Evolutionary conservation across 441 rosid species (phyloP), one percentile per base, ranked within the genome.

Genomic region (Lepidium campestre): DNA sequence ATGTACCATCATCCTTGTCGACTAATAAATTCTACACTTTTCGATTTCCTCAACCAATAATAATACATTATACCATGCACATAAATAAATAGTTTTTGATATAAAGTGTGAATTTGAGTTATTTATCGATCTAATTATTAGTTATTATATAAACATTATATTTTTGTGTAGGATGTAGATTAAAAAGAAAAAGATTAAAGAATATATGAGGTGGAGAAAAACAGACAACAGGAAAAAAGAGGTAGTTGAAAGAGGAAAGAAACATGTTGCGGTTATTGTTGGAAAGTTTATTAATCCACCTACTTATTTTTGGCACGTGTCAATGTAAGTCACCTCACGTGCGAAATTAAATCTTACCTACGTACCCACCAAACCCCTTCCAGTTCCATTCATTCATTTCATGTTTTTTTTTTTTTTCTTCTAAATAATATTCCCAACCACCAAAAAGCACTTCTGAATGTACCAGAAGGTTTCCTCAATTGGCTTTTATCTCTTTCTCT

Each of bases 201-300:
- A 29, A 29, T 6, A 29, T 29, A 44, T 64, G 59, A 57, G 32
- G 71, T 23, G n/a, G 71, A 40, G 47, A 72, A 60, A 57, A 57
- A 64, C 29, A 71, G 56, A 61, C 25, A 54, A 45, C 6, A 39
- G 34, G 32, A 20, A 49, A 62, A 39, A 29, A 7, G 34, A 29
- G 34, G 65, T 64, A 40, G 65, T 71, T 71, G 75, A 71, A 32
- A 40, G 46, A 48, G 54, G 71, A 57, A 72, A 72, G 48, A 65
- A 57, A 72, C 71, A 65, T 64, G 71, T 57, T 63, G 58, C 10
- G 34, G n/a, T 25, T 53, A 12, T 57, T 56, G 69, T 48, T 57
- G 60, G 47, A 57, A 57, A 57, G 61, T 23, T n/a, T 13, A 14
- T 5, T 9, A 13, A 34, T 23, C 47, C 53, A 72, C 76, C 76